Conservation (phyloP, 257 asterid genomes). For the Plectranthus barbatus region DNA sequence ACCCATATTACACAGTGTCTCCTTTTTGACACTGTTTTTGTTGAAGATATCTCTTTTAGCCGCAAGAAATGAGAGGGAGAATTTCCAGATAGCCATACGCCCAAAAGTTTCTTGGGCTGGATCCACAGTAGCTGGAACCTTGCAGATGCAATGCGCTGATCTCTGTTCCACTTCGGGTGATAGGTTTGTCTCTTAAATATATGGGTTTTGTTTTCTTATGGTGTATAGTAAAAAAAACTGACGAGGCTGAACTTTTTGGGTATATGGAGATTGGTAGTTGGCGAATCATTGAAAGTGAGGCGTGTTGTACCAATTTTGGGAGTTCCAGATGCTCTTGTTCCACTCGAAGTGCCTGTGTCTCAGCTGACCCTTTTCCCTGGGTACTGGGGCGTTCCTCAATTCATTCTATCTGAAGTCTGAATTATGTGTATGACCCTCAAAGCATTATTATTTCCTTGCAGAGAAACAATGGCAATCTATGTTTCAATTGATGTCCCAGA, state of each 20-base stretch:
- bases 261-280: conserved; percentile 63
- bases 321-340: conserved; percentile 96
- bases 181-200: conserved; percentile 46
- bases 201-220: not conserved
- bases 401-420: not conserved
- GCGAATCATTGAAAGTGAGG: conserved; percentile 73
- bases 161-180: conserved; percentile 78
- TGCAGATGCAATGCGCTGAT: conserved; percentile 74
- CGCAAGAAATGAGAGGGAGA: conserved; percentile 98
- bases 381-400: conserved; percentile 31
- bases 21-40: conserved; percentile 30
- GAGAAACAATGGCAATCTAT: conserved; percentile 84
- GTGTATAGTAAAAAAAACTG: conserved; percentile 4
- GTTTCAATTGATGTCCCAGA: conserved; percentile 77
- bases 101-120: conserved; percentile 96
- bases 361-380: conserved; percentile 73
- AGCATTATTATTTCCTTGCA: conserved; percentile 29
- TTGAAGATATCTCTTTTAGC: conserved; percentile 90
- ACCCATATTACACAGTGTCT: conserved; percentile 3
- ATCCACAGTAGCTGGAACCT: conserved; percentile 62
- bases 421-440: not conserved
- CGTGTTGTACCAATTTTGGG: conserved; percentile 86
- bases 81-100: conserved; percentile 80
- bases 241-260: conserved; percentile 9
- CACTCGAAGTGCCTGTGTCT: conserved; percentile 67